phyloP scores from a whole-genome alignment of 352 stramenopile species.

The Globisporangium lucens region DNA sequence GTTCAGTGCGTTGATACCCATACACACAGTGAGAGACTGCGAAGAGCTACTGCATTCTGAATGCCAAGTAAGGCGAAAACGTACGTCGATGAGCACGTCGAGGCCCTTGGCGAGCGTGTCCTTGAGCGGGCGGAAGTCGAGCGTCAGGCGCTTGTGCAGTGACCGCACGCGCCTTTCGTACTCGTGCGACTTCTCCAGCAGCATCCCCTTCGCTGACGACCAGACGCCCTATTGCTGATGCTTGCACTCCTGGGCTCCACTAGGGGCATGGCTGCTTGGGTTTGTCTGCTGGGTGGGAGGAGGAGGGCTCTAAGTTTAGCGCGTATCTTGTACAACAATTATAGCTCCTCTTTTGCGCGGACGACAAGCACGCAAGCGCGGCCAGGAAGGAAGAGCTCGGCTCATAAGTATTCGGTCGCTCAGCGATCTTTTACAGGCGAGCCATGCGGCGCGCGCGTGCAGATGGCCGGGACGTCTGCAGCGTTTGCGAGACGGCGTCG shows the following conservation, averaged over 20 bases:
- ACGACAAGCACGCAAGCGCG: not conserved
- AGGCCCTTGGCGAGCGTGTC: conserved; percentile 45
- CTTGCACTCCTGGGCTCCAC: not conserved
- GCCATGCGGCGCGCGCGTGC: not conserved
- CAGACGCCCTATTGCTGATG: not conserved
- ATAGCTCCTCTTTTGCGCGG: not conserved
- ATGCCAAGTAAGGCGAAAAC: conserved; percentile 5
- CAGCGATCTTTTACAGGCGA: not conserved
- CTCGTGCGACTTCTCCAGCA: conserved; percentile 26
- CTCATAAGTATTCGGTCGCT: not conserved
- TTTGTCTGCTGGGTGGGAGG: not conserved
- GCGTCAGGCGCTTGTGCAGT: conserved; percentile 43
- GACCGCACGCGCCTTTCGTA: conserved; percentile 42
- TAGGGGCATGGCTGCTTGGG: not conserved
- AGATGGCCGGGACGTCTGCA: not conserved
- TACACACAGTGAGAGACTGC: not conserved
- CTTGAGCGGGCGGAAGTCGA: conserved; percentile 53
- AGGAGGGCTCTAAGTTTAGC: not conserved
- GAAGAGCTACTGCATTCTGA: not conserved
- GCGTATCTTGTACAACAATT: not conserved
- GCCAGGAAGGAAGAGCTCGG: not conserved
- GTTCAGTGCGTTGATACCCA: not conserved
- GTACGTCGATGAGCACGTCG: conserved; percentile 44
- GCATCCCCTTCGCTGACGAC: conserved; percentile 14
- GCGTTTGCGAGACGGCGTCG: not conserved